A percentile compares a stretch with the other conserved stretches of the same genome.
phyloP scores from a whole-genome alignment of 2,329 filamentous ascomycete species.

The Paracoccidioides brasiliensis region DNA sequence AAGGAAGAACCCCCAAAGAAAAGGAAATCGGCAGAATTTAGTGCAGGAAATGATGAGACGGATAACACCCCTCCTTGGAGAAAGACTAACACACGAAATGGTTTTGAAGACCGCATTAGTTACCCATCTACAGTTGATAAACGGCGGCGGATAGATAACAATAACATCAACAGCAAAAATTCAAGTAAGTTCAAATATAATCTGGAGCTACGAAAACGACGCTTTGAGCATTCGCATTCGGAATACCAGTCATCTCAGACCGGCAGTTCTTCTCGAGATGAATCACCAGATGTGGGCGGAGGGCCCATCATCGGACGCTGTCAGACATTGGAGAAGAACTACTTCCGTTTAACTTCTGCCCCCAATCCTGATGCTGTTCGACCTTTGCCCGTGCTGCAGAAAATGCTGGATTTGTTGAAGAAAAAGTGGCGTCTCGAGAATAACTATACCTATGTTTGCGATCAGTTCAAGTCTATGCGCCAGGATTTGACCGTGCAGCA shows the following conservation, averaged over 20 bases:
- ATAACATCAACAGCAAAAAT: conserved; percentile 29
- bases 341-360: conserved; percentile 81
- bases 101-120: conserved; percentile 64
- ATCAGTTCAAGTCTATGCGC: conserved; percentile 96
- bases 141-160: conserved; percentile 35
- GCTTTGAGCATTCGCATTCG: conserved; percentile 52
- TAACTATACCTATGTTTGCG: conserved; percentile 96
- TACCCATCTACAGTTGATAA: conserved; percentile 43
- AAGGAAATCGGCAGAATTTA: conserved; percentile 61
- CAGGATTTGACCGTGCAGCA: conserved; percentile 97
- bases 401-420: conserved; percentile 79
- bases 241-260: conserved; percentile 29
- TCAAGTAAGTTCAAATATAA: conserved; percentile 82
- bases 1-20: conserved; percentile 35
- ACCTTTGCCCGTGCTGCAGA: conserved; percentile 63
- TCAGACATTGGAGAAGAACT: conserved; percentile 77
- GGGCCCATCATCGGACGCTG: conserved; percentile 77
- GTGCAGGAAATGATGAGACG: conserved; percentile 42
- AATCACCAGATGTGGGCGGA: conserved; percentile 35
- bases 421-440: conserved; percentile 87
- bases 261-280: conserved; percentile 27
- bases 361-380: conserved; percentile 83
- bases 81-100: conserved; percentile 49
- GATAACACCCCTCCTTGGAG: conserved; percentile 57
- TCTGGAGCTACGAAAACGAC: conserved; percentile 77